A percentile compares a stretch with the other conserved stretches of the same genome.
These are phyloP conservation scores for Kluyveromyces wickerhamii DNA, from an alignment of 805 yeast species.

Conservation along the genomic window DNA sequence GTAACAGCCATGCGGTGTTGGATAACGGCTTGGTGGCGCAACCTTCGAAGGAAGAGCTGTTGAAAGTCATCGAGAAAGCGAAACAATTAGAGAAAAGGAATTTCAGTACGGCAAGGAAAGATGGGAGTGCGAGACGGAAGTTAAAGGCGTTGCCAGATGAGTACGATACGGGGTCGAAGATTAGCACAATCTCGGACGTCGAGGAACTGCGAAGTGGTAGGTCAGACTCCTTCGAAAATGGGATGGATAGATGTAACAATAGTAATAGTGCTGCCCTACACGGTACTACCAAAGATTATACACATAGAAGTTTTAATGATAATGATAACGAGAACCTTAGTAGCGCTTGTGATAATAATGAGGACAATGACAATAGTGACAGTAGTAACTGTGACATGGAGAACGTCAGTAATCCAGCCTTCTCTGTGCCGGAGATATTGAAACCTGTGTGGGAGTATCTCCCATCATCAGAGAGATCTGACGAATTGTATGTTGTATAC, in stretches of 20 bases:
- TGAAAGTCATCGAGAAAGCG: constrained; percentile 11
- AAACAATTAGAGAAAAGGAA: constrained; percentile 6
- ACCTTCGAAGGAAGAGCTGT: constrained; percentile 7
- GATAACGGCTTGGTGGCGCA: constrained; percentile 13
- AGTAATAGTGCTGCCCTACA: too few relatives aligned
- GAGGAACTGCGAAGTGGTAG: too few relatives aligned
- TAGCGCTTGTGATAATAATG: not conserved
- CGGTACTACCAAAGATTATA: too few relatives aligned
- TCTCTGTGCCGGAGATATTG: not conserved
- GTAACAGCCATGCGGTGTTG: constrained; percentile 19
- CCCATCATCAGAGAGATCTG: constrained; percentile 40
- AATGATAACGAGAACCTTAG: too few relatives aligned
- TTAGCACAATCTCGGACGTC: not conserved
- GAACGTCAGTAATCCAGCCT: not conserved
- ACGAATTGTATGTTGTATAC: constrained; percentile 41
- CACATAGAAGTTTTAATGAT: too few relatives aligned
- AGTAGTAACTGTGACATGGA: not conserved
- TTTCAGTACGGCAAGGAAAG: too few relatives aligned
- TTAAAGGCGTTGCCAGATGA: not conserved
- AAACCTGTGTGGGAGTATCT: constrained; percentile 22
- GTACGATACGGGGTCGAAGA: not conserved
- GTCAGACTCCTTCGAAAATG: too few relatives aligned
- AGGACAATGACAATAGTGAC: not conserved
- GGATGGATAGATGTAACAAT: too few relatives aligned
- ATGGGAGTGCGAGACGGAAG: too few relatives aligned